phyloP scores from a whole-genome alignment of 192 early-diverging fungal species.

The Podila epicladia region DNA sequence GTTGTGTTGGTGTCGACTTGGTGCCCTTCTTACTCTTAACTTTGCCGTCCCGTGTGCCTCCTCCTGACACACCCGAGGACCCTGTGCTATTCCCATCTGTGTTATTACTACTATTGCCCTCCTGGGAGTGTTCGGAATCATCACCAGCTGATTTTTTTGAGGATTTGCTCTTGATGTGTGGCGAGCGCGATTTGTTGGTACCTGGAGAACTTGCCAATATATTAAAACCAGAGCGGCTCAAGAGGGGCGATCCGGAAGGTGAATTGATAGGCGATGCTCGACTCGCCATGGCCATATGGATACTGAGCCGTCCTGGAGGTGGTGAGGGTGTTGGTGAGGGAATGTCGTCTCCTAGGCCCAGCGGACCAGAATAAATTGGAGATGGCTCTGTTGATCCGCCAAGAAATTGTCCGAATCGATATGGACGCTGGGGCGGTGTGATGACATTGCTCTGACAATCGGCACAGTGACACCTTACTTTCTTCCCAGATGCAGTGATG shows the following conservation, averaged over 20 bases:
- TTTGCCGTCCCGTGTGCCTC: constrained; percentile 24
- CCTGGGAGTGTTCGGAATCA: neutral
- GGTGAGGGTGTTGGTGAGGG: constrained; percentile 47
- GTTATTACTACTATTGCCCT: neutral
- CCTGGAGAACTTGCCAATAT: constrained; percentile 1
- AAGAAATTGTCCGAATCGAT: constrained; percentile 40
- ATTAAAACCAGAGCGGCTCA: constrained; percentile 8
- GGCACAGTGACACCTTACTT: constrained; percentile 11
- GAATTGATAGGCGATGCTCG: constrained; percentile 33
- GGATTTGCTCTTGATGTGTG: constrained; percentile 13
- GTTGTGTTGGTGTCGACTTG: constrained; percentile 2
- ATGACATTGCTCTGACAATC: constrained; percentile 16
- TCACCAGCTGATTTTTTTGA: constrained; percentile 2
- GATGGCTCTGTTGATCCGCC: constrained; percentile 18
- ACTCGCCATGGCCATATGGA: constrained; percentile 45
- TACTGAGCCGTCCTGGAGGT: constrained; percentile 28
- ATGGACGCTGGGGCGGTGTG: constrained; percentile 17
- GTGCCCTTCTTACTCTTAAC: constrained; percentile 30
- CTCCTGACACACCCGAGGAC: neutral
- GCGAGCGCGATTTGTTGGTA: constrained; percentile 5
- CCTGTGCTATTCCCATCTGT: neutral
- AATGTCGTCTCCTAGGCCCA: constrained; percentile 44
- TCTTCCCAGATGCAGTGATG: constrained; percentile 11
- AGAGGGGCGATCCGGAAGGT: constrained; percentile 21
- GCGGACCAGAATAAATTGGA: constrained; percentile 38